phyloP scores from a whole-genome alignment of 495 filamentous ascomycete genomes.

The Aspergillus taichungensis region DNA sequence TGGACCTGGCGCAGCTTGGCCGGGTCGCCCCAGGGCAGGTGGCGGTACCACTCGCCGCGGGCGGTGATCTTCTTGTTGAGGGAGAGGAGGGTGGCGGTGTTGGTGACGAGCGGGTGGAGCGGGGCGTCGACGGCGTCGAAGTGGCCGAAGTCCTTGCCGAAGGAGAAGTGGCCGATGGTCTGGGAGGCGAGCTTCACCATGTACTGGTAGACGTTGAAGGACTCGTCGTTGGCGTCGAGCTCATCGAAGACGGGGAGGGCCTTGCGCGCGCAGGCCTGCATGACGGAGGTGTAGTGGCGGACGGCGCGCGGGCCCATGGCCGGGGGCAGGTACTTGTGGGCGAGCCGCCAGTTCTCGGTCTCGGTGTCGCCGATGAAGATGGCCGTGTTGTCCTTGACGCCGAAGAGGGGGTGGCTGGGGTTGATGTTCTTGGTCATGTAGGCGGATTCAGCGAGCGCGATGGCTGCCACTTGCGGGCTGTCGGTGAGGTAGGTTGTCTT shows the following conservation, averaged over 20 bases:
- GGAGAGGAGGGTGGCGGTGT: constrained; percentile 28
- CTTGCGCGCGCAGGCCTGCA: constrained; percentile 35
- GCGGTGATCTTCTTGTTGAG: constrained; percentile 44
- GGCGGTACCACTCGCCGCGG: constrained; percentile 38
- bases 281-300: constrained; percentile 41
- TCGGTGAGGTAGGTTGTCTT: constrained; percentile 43
- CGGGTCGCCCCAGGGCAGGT: constrained; percentile 45
- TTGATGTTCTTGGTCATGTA: constrained; percentile 48
- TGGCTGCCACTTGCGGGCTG: constrained; percentile 30
- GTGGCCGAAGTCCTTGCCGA: constrained; percentile 42
- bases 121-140: constrained; percentile 35
- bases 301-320: constrained; percentile 45
- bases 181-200: constrained; percentile 48
- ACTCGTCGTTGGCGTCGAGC: constrained; percentile 32
- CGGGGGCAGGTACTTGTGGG: constrained; percentile 49
- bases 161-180: constrained; percentile 36
- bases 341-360: constrained; percentile 32
- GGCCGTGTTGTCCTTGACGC: constrained; percentile 39
- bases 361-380: constrained; percentile 48
- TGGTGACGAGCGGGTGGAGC: constrained; percentile 26
- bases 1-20: constrained; percentile 22
- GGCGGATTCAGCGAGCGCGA: constrained; percentile 31
- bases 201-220: constrained; percentile 49
- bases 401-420: constrained; percentile 38
- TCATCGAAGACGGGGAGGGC: constrained; percentile 43